Base-by-base conservation (phyloP, 192 early-diverging fungal genomes). In the Coemansia javaensis region DNA sequence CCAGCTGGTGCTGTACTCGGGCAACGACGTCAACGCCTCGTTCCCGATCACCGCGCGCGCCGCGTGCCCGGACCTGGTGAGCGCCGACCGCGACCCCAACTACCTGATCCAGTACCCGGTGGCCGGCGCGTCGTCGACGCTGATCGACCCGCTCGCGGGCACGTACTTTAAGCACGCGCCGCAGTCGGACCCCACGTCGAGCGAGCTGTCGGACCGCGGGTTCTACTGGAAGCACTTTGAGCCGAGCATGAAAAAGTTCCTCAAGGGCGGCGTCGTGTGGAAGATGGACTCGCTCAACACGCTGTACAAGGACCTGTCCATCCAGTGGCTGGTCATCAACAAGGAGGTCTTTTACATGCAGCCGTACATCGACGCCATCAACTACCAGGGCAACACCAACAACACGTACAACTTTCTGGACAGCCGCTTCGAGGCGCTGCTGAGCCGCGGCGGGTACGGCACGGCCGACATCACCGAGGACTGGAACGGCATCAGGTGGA, bases 321-420 rank as follows among this genome's bases (percentile, higher is more conserved):
- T 78, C 38, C 59, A 65, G 23, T 81, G 79, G 75, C 73, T 75
- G 7, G 64, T 80, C 10, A 80, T 88, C 51, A 61, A 85, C 36
- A 63, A 80, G 16, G 71, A 75, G 28, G 79, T 88, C 7, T 88
- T 82, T 46, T 84, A 86, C 56, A 50, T 88, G 45, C 77, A 81
- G 16, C 61, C 78, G 23, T 88, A 88, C 31, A 53, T 38, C 45
- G 64, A 47, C 46, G 53, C 38, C 3, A 63, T 46, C 44, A 53
- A 36, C 32, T 56, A 25, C 40, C 48, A 6, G n/a, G 41, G 30
- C 32, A 65, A 17, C 47, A 46, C 40, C 12, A 59, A 69, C 46
- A 44, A 65, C 18, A 68, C 77, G 38, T 61, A 59, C 17, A 67
- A 78, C n/a, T 82, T 86, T 50, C 68, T 87, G 66, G 60, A 62